These are phyloP conservation scores for Globisporangium barbulae DNA, from an alignment of 352 stramenopile species.

Conservation along the genomic window DNA sequence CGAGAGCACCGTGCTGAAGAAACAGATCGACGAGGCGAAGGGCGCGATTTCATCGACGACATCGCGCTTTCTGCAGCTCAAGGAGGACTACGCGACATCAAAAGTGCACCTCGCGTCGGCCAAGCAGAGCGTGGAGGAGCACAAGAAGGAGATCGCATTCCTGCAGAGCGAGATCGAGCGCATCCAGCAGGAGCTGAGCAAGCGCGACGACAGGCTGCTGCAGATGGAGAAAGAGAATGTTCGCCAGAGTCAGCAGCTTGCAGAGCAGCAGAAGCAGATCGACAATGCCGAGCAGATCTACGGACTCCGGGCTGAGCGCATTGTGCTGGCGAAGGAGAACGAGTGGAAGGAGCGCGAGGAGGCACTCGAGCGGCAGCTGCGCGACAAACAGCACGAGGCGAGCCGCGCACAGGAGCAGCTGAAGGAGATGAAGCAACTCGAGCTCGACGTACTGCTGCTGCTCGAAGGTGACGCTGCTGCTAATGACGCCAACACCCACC, in stretches of 20 bases:
- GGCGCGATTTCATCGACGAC: conserved; percentile 29
- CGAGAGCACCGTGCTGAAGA: conserved; percentile 33
- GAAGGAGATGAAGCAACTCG: conserved; percentile 23
- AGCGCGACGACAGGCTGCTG: conserved; percentile 29
- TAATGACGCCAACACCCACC: not conserved
- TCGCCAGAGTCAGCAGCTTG: conserved; percentile 21
- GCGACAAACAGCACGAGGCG: conserved; percentile 21
- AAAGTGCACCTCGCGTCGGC: conserved; percentile 38
- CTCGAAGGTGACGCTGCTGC: conserved; percentile 4
- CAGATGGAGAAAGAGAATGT: conserved; percentile 21
- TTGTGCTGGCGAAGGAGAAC: conserved; percentile 24
- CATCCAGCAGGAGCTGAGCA: conserved; percentile 27
- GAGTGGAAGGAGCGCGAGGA: conserved; percentile 30
- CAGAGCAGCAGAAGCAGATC: conserved; percentile 15
- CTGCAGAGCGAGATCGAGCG: conserved; percentile 43
- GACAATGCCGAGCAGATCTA: conserved; percentile 23
- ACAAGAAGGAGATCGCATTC: conserved; percentile 30
- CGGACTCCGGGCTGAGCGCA: conserved; percentile 19
- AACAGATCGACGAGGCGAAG: conserved; percentile 38
- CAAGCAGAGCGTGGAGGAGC: conserved; percentile 32
- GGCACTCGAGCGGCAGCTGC: conserved; percentile 23
- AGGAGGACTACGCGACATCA: conserved; percentile 49
- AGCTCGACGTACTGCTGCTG: conserved; percentile 43
- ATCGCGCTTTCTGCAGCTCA: conserved; percentile 60
- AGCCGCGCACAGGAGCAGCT: conserved; percentile 16